These are phyloP conservation scores for Viola pubescens DNA, from an alignment of 441 rosid species.

Conservation along the genomic window DNA sequence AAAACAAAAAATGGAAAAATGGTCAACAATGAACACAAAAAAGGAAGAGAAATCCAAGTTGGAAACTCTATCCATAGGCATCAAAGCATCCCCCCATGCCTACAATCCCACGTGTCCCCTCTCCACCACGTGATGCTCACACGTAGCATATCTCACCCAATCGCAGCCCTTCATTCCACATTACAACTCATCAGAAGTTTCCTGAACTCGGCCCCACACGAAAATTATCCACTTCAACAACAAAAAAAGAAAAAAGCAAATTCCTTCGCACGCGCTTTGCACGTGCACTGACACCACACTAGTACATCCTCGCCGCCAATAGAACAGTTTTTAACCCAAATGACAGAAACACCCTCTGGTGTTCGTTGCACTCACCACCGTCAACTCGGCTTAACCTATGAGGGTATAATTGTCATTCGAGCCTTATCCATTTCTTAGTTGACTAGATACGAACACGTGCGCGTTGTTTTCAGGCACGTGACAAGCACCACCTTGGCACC, in stretches of 20 bases:
- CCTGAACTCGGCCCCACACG: conserved; percentile 25
- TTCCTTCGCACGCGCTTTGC: conserved; percentile 16
- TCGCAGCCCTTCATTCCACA: conserved; percentile 12
- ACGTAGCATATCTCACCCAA: conserved; percentile 6
- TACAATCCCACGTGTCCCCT: conserved; percentile 10
- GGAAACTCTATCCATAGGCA: conserved; percentile 17
- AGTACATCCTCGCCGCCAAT: not conserved
- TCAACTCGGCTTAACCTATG: not conserved
- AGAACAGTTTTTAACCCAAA: not conserved
- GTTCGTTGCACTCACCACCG: not conserved
- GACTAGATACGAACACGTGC: conserved; percentile 10
- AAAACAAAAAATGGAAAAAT: not conserved
- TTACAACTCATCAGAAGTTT: conserved; percentile 18
- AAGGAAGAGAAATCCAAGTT: conserved; percentile 8
- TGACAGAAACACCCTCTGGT: not conserved
- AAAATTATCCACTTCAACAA: conserved; percentile 10
- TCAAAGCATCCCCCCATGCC: conserved; percentile 1
- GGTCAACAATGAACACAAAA: conserved; percentile 9
- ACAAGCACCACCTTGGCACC: conserved; percentile 9
- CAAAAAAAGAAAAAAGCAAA: too few species aligned
- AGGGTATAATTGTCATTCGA: not conserved
- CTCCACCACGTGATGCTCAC: conserved; percentile 4
- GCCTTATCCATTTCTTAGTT: not conserved
- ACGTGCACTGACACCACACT: conserved; percentile 14
- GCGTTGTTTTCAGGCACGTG: conserved; percentile 9